Base-by-base conservation (phyloP, 805 yeast species). In the Yamadazyma kitorensis region DNA sequence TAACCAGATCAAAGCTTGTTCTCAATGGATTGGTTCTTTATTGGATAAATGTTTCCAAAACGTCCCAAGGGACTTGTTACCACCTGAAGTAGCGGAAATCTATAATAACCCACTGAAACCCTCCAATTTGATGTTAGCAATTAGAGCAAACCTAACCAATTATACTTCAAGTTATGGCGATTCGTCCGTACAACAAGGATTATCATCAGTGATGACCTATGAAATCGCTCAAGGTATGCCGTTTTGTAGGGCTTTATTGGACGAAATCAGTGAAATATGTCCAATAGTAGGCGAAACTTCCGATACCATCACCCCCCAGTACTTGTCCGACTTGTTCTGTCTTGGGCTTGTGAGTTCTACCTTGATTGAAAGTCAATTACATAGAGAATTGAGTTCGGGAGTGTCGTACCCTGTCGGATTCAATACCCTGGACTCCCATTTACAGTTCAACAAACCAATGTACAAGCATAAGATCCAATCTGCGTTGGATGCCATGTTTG, bases 251-350 rank as follows among this genome's bases (percentile, higher is more conserved):
- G 55, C 63, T 2, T 43, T 68, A 27, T 45, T 70, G 15, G 50
- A 59, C 27, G 67, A 64, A 36, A 46, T 72, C 31, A 69, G 73
- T 3, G 60, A 57, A 29, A 53, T 57, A 26, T 59, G 70, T 39
- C 76, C 78, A 2, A 44, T 74, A 13, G 70, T 68, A 2, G 72
- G 72, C 9, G 68, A 65, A 36, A 49, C 68, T 31, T 55, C 68
- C 15, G 77, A 72, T 47, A 70, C 75, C 2, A 57, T 74, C 23
- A 62, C 76, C 2, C 77, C 78, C 1, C 77, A 73, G 38, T 74
- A 68, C 50, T 60, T 68, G 29, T 55, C 72, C 1, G 80, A 74
- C 46, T 51, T 71, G 37, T 69, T 61, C 47, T 57, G 72, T 40
- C 43, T 72, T 17, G 74, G 74, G 0, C 44, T 70, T 19, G 60